Evolutionary conservation across 768 basidiomycete genomes (phyloP), one percentile per base, ranked within the genome.

Genomic region (Trametes coccinea): DNA sequence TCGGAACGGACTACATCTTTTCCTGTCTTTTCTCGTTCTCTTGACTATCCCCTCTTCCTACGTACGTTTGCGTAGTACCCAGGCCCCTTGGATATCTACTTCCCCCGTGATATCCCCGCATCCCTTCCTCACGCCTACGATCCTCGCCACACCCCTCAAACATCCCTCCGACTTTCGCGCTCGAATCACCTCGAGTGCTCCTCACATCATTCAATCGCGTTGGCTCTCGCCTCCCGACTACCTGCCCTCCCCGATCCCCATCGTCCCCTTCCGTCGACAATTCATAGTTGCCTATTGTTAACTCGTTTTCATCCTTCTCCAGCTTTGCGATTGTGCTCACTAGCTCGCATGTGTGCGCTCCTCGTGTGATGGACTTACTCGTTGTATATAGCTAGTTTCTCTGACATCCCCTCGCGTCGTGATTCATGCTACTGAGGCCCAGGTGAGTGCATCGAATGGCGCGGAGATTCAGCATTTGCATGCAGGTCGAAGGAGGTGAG

Each of bases 1-100:
- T 47, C n/a, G 55, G 61, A 61, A 62, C 55, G 61, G 55, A 62
- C 61, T 56, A 34, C 11, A 30, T 50, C 30, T n/a, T n/a, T n/a
- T 52, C 14, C 43, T 49, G 47, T 49, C 53, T 22, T 48, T 54
- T 43, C 53, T 54, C 45, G 9, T n/a, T n/a, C 31, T n/a, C 44
- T 17, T 33, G 33, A 27, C 31, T 37, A n/a, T 31, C 44, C 16
- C 34, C 41, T 13, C 14, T 43, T 16, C 13, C 41, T 10, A 37
- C 34, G 34, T 37, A 37, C 34, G n/a, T 10, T 37, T 37, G 10
- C 34, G 34, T 37, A 37, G 34, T 37, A 37, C 34, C 34, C 34
- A 37, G 34, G 10, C 34, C 43, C 30, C 16, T 56, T 47, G 54
- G 45, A 47, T 56, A 47, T 56, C 45, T 56, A 8, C 45, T 11